Percentiles rank a stretch among this genome's conserved stretches.
phyloP scores from a whole-genome alignment of 257 asterid genomes.

The Nicotiana knightiana region DNA sequence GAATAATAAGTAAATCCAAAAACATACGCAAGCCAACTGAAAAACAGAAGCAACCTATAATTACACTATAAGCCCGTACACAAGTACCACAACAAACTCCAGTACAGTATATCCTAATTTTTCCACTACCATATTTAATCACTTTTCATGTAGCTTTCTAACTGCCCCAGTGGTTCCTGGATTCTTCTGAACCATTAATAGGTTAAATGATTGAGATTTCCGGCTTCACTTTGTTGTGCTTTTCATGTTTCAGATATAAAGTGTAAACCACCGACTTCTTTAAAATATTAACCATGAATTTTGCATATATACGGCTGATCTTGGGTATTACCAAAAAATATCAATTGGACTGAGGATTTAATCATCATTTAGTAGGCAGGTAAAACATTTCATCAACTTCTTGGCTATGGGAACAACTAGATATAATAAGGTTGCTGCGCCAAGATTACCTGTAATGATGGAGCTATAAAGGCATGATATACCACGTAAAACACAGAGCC shows the following conservation, averaged over 20 bases:
- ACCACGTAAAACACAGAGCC: slow-evolving; percentile 79
- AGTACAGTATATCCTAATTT: not conserved
- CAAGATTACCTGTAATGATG: slow-evolving; percentile 46
- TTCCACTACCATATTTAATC: not conserved
- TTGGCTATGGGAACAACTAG: not conserved
- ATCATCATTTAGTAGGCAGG: not conserved
- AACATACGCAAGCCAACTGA: not conserved
- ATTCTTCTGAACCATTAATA: not conserved
- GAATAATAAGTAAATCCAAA: not conserved
- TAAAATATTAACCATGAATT: not conserved
- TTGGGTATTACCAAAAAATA: not conserved
- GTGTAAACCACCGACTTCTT: not conserved
- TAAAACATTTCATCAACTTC: not conserved
- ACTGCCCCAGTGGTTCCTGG: not conserved
- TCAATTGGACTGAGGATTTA: not conserved
- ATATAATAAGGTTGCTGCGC: not conserved
- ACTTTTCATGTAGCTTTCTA: not conserved
- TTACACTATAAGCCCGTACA: not conserved
- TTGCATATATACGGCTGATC: not conserved
- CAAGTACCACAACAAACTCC: slow-evolving; percentile 1
- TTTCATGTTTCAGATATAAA: slow-evolving; percentile 4
- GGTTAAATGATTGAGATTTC: not conserved
- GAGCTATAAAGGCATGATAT: slow-evolving; percentile 62
- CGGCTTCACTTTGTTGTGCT: not conserved
- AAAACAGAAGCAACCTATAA: not conserved